These are phyloP conservation scores for Ascoidea tarda DNA, from an alignment of 805 yeast species.

Conservation along the genomic window DNA sequence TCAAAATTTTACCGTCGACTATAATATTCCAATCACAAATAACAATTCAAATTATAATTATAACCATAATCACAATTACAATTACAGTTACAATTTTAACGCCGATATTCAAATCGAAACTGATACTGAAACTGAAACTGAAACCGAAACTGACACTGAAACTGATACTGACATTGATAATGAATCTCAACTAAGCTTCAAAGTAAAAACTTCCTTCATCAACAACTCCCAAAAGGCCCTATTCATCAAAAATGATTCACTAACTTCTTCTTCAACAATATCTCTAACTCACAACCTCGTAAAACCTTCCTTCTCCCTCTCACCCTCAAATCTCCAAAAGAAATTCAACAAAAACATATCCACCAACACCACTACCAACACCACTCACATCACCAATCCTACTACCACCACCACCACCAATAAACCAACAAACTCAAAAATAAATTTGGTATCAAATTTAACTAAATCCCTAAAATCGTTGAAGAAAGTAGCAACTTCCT, in stretches of 20 bases:
- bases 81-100: constrained; percentile 4
- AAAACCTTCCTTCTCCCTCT: neutral
- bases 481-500: neutral
- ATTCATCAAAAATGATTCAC: neutral
- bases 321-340: neutral
- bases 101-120: constrained; percentile 1
- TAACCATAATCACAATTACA: neutral
- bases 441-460: constrained; percentile 2
- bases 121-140: neutral
- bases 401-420: neutral
- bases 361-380: neutral
- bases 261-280: neutral
- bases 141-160: neutral
- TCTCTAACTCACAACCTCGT: neutral
- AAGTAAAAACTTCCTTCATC: neutral
- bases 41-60: neutral
- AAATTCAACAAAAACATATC: neutral
- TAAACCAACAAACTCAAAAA: neutral
- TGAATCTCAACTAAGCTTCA: neutral
- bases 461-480: constrained; percentile 4
- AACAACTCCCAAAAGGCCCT: neutral
- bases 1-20: neutral
- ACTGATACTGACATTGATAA: neutral
- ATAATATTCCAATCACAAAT: neutral
- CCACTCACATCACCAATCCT: neutral